Conservation (phyloP, 805 yeast genomes). For the Zygoascus biomembranicola region DNA sequence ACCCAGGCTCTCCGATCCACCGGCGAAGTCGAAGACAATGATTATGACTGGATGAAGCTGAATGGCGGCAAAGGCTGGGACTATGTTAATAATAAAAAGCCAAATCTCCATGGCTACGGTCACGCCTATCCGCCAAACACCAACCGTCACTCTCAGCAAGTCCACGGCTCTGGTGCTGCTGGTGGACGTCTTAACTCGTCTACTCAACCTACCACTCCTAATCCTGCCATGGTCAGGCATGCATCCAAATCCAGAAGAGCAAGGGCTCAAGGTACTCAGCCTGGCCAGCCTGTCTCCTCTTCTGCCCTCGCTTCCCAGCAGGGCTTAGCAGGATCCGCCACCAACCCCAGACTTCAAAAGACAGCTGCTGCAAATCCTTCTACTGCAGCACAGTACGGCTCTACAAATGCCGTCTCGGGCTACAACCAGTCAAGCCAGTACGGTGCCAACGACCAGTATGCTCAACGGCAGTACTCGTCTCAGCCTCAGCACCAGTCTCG, state of each 20-base stretch:
- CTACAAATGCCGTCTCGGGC: constrained; percentile 11
- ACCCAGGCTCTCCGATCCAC: constrained; percentile 67
- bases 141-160: constrained; percentile 19
- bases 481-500: constrained; percentile 14
- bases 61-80: constrained; percentile 98
- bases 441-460: constrained; percentile 10
- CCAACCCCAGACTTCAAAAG: neutral
- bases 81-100: constrained; percentile 76
- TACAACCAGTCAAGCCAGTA: constrained; percentile 15
- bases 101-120: constrained; percentile 92
- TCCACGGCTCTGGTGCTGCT: constrained; percentile 25
- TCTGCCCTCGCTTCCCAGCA: constrained; percentile 7
- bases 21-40: constrained; percentile 71
- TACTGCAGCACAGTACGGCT: constrained; percentile 2
- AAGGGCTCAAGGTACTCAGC: constrained; percentile 11
- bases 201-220: constrained; percentile 27
- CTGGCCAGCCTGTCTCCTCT: constrained; percentile 1
- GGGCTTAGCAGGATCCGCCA: neutral
- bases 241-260: constrained; percentile 26
- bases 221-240: constrained; percentile 28
- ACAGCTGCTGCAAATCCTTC: neutral
- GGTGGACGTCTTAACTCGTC: constrained; percentile 36
- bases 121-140: constrained; percentile 71
- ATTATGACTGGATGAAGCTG: constrained; percentile 96
- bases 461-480: constrained; percentile 12